Base-by-base conservation (phyloP, 2,329 filamentous ascomycete species). In the Aspergillus melleus region DNA sequence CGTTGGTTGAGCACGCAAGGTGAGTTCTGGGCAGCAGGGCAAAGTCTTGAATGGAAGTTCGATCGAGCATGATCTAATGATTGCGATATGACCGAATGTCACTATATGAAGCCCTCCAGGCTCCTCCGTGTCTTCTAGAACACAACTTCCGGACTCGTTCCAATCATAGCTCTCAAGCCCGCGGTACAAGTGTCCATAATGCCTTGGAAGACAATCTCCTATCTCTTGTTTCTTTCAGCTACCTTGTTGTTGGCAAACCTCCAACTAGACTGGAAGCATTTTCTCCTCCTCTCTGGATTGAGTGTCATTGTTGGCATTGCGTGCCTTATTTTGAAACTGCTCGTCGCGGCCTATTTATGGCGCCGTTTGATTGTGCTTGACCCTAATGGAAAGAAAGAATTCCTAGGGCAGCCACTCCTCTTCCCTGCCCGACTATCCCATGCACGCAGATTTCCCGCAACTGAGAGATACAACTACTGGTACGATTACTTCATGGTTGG, bases 401-500 rank as follows among this genome's bases (percentile, higher is more conserved):
- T 56, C 2, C 2, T 63, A 26, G 61, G 61, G 30, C 53, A 30
- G 44, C 59, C 61, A 6, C 42, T 61, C 11, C 19, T 63, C 12
- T 63, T 61, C 24, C 59, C 59, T 6, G 49, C 55, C 3, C 52
- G 50, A 8, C 49, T 66, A 20, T 61, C 64, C 1, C 64, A 66
- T 24, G 58, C 62, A 6, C 60, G 62, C 5, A 53, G 44, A 42
- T 59, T 61, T n/a, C 52, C 60, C 3, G 55, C 54, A 14, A n/a
- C 22, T 8, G 58, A 60, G 26, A 47, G 46, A 9, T 66, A 66
- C 29, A 59, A 61, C 19, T 61, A 66, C 44, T 55, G 55, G 14
- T 59, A 60, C 19, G 54, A 62, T 49, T 64, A 66, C 36, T 63
- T 64, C 22, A 26, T 64, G 24, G 57, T 66, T 9, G 64, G 62